Evolutionary conservation across 1,139 yeast species (phyloP).

Genomic region (Torulaspora pretoriensis): DNA sequence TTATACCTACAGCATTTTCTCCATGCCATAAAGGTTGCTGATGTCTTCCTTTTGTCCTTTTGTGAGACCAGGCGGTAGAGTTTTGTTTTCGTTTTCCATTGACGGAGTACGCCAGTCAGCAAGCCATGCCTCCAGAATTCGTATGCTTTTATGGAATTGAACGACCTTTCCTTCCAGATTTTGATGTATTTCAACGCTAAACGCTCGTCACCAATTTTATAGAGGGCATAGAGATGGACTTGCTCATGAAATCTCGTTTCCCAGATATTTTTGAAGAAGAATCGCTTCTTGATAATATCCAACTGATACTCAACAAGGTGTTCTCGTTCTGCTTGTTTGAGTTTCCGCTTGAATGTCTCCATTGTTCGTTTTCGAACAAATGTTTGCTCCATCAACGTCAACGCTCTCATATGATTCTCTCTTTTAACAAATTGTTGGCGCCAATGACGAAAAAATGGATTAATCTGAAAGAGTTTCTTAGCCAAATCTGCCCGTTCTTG

Average conservation of each 20-base stretch:
- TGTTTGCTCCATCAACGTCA: slow-evolving; percentile 8
- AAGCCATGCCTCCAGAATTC: slow-evolving; percentile 8
- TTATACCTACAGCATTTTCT: not conserved
- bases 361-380: slow-evolving; percentile 17
- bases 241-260: slow-evolving; percentile 22
- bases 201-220: slow-evolving; percentile 2
- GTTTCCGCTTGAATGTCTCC: slow-evolving; percentile 13
- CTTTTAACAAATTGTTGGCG: slow-evolving; percentile 2
- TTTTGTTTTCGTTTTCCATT: slow-evolving; percentile 10
- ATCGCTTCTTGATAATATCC: slow-evolving; percentile 17
- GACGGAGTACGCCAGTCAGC: not conserved
- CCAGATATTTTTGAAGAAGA: slow-evolving; percentile 29
- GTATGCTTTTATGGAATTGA: slow-evolving; percentile 11
- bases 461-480: slow-evolving; percentile 20
- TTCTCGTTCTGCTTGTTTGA: slow-evolving; percentile 20
- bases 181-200: slow-evolving; percentile 8
- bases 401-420: not conserved
- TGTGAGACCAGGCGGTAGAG: not conserved
- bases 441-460: slow-evolving; percentile 32
- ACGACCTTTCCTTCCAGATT: slow-evolving; percentile 19
- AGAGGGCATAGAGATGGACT: slow-evolving; percentile 17
- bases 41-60: not conserved
- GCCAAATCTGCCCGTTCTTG: slow-evolving; percentile 18
- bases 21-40: not conserved
- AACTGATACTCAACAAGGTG: slow-evolving; percentile 14